phyloP scores from a whole-genome alignment of 306 rosid genomes.

The Sesbania bispinosa region DNA sequence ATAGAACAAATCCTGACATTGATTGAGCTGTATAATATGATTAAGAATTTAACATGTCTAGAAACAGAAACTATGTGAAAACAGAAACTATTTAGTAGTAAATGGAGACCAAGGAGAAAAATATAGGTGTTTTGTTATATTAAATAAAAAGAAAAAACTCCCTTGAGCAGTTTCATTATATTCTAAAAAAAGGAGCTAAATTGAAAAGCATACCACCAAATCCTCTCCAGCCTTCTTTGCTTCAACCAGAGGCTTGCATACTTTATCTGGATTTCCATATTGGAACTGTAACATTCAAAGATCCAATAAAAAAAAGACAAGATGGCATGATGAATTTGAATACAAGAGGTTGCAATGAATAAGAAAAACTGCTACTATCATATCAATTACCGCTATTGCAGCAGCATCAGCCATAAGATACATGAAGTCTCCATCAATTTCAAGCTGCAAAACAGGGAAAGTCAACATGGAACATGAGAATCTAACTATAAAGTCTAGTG shows the following conservation, averaged over 20 bases:
- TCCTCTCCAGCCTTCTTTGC: slow-evolving; percentile 76
- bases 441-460: slow-evolving; percentile 60
- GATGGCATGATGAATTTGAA: slow-evolving; percentile 2
- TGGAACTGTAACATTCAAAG: slow-evolving; percentile 70
- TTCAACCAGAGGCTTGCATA: slow-evolving; percentile 75
- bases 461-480: slow-evolving; percentile 19
- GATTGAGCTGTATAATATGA: background rate
- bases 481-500: background rate
- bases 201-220: slow-evolving; percentile 84
- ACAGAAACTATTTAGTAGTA: background rate
- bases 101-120: background rate
- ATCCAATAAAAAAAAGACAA: background rate
- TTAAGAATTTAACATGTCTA: background rate
- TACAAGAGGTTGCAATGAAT: background rate
- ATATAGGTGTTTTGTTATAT: background rate
- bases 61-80: background rate
- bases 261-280: slow-evolving; percentile 90
- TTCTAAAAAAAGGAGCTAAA: slow-evolving; percentile 16
- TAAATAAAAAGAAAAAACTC: background rate
- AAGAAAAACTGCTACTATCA: slow-evolving; percentile 7
- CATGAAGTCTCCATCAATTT: slow-evolving; percentile 80
- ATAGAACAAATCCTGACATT: background rate
- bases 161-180: slow-evolving; percentile 14
- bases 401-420: slow-evolving; percentile 78
- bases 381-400: slow-evolving; percentile 53